Evolutionary conservation across 2,329 filamentous ascomycete genomes (phyloP), one percentile per base, ranked within the genome.

Genomic region (Aspergillus puulaauensis): DNA sequence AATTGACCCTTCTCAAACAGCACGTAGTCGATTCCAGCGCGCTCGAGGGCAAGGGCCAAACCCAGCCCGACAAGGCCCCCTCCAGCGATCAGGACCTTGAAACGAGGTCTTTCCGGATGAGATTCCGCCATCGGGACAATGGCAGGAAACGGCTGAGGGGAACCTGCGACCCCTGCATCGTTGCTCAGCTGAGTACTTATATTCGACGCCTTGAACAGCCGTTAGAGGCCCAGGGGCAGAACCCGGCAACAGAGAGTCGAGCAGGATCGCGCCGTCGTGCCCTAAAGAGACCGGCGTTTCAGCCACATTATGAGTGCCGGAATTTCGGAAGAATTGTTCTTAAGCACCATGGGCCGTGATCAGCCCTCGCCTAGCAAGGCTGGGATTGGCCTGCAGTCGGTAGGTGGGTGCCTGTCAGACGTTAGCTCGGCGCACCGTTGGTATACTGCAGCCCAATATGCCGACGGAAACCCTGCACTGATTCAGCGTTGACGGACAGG

Each of bases 1-100:
- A 52, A 52, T 4, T 45, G 14, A 1, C 50, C 50, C 24, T 52
- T 52, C 35, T 52, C 50, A 19, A 52, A 52, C 7, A 52, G 50
- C 24, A 45, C 40, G 9, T 52, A 52, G 14, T 52, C 50, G 40
- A 52, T 44, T 24, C 50, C 50, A 21, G 39, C 50, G 24, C 23
- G 40, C 50, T 52, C 50, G 8, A 52, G 50, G 4, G 50, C 50
- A 15, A 52, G 15, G 1, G 50, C 50, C 3, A 52, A 27, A 4
- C 50, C 24, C 21, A 52, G 50, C 24, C 50, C 50, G n/a, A 43
- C 50, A 19, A 52, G 23, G 7, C 50, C 44, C 3, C 50, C 50
- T 4, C 50, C 50, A 2, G 50, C 50, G 17, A 52, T 52, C 17
- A 52, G 40, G 24, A 52, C 24, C 24, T 35, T 52, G 24, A 52